Evolutionary conservation across 192 early-diverging fungal genomes (phyloP).

Genomic region (Linnemannia schmuckeri): DNA sequence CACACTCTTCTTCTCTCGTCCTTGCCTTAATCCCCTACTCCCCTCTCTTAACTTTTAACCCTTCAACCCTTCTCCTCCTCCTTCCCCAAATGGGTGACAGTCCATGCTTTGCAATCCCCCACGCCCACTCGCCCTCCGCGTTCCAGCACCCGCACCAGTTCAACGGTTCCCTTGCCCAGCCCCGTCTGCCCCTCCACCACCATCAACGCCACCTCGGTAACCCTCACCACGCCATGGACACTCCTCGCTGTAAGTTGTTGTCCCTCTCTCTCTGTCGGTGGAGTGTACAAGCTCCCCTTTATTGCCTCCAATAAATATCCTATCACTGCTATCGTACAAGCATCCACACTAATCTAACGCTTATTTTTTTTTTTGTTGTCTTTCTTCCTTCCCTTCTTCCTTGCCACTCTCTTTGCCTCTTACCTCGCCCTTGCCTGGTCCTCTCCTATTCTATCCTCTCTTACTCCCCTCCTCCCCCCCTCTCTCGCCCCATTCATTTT

Average conservation of each 20-base stretch:
- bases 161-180: conserved; percentile 41
- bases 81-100: conserved; percentile 46
- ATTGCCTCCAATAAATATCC: background rate
- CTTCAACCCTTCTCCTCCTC: background rate
- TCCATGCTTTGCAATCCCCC: conserved; percentile 55
- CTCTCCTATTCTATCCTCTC: background rate
- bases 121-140: conserved; percentile 52
- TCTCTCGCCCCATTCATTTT: conserved; percentile 15
- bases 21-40: background rate
- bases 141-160: conserved; percentile 54
- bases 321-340: background rate
- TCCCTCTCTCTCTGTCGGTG: background rate
- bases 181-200: conserved; percentile 29
- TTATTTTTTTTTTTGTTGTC: conserved; percentile 18
- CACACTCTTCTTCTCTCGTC: background rate
- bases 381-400: background rate
- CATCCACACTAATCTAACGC: background rate
- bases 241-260: conserved; percentile 43
- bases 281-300: background rate
- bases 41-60: background rate
- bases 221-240: conserved; percentile 13
- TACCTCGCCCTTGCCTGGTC: background rate
- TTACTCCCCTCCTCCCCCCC: background rate
- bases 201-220: background rate
- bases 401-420: background rate